phyloP scores from a whole-genome alignment of 495 filamentous ascomycete genomes.

The Pseudomonodictys pantanalensis region DNA sequence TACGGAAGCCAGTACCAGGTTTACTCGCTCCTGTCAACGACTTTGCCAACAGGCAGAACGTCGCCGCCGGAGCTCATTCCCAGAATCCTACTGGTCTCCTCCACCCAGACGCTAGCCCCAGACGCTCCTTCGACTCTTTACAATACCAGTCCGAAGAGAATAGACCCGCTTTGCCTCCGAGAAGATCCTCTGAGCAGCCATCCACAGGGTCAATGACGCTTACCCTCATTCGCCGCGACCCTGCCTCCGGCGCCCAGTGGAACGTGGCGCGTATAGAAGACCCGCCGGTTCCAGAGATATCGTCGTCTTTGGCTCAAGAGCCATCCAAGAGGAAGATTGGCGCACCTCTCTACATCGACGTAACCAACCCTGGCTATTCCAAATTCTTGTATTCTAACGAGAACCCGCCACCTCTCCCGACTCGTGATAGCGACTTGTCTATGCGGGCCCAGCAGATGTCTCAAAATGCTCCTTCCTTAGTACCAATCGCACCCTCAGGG shows the following conservation, averaged over 20 bases:
- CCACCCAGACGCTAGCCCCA: background rate
- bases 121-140: slow-evolving; percentile 2
- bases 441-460: slow-evolving; percentile 9
- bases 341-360: slow-evolving; percentile 56
- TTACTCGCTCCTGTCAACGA: slow-evolving; percentile 1
- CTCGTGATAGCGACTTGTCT: slow-evolving; percentile 4
- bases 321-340: slow-evolving; percentile 30
- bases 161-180: slow-evolving; percentile 5
- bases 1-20: slow-evolving; percentile 14
- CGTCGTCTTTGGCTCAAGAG: slow-evolving; percentile 25
- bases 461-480: background rate
- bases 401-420: slow-evolving; percentile 10
- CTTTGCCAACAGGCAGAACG: slow-evolving; percentile 14
- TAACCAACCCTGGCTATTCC: slow-evolving; percentile 60
- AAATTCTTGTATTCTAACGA: slow-evolving; percentile 47
- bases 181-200: slow-evolving; percentile 16
- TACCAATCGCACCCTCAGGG: too few relatives aligned
- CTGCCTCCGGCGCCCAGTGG: slow-evolving; percentile 75
- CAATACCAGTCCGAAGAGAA: slow-evolving; percentile 3
- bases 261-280: slow-evolving; percentile 75
- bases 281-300: slow-evolving; percentile 42
- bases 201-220: slow-evolving; percentile 47
- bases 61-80: slow-evolving; percentile 8
- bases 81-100: background rate
- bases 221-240: slow-evolving; percentile 85